Base-by-base conservation (phyloP, 2,329 filamentous ascomycete species). In the Fusarium buharicum region DNA sequence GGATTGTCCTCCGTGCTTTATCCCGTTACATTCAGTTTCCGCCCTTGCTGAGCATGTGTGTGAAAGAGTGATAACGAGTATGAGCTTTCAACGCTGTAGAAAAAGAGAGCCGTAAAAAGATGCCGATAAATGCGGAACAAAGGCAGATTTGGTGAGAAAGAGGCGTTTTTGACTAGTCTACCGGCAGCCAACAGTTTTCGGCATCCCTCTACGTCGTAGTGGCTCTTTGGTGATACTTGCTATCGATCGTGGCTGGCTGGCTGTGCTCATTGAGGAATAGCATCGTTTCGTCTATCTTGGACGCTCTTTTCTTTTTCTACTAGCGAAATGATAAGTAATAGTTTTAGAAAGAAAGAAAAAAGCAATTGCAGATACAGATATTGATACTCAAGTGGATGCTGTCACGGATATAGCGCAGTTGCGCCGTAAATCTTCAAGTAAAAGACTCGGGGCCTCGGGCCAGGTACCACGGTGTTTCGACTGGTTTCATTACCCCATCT, bases 171-270 rank as follows among this genome's bases (percentile, higher is more conserved):
- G 22, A 24, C 22, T 33, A 45, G 41, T 3, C 6, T 17, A 20
- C 36, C 17, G 27, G 20, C 30, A 59, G 11, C 38, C 55, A 52
- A 41, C 46, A 61, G 40, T 28, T 61, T 28, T 37, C 56, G 40
- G 53, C 34, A 62, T 37, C 33, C 36, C 36, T 56, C 44, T 33
- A 50, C 33, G 38, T 27, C 10, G 41, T 39, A 37, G 30, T 11
- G 30, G 30, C 12, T 31, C 30, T 31, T 14, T 11, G 46, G 48
- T 38, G 34, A 33, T 38, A 47, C 37, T 48, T 64, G 44, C 27
- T 55, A 40, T 55, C 31, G 48, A 64, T 24, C 47, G 60, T 64
- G 61, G 61, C 61, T 64, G 60, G 61, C 61, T 64, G 50, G 55
- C 24, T 64, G 60, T 41, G 50, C 55, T 61, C 22, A 11, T 52